Evolutionary conservation across 257 asterid species (phyloP), one percentile per base, ranked within the genome.

Genomic region (Linaria vulgaris): DNA sequence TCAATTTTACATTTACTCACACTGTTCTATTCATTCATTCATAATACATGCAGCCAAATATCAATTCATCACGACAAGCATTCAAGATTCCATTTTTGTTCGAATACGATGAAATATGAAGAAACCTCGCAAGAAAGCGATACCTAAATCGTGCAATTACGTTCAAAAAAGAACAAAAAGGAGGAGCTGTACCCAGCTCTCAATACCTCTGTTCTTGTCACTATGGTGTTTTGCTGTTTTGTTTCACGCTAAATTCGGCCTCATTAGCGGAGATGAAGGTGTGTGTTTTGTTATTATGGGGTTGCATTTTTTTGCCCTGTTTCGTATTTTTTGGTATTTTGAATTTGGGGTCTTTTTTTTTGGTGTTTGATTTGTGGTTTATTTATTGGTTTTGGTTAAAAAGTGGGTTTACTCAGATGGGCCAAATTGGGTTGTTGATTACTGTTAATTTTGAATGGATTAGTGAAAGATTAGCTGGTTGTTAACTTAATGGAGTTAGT

Each of bases 261-360:
- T 85, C 75, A 70, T 88, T 68, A 71, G 86, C 38, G 88, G 88
- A 27, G 83, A 80, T 53, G 84, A 77, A 83, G 91, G 96, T 91
- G 73, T 56, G n/a, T 30, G 20, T 12, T 34, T 66, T 50, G 12
- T 19, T n/a, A n/a, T 16, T n/a, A 21, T 7, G 34, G 24, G n/a
- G n/a, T n/a, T n/a, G n/a, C n/a, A 0, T 21, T 59, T 44, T 59
- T 45, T 69, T 47, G 70, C 58, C 27, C 58, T 25, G 12, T 63
- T 52, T n/a, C n/a, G n/a, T n/a, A n/a, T n/a, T n/a, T n/a, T n/a
- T n/a, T n/a, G n/a, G n/a, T n/a, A n/a, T n/a, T n/a, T n/a, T n/a
- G n/a, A n/a, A n/a, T n/a, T n/a, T n/a, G n/a, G n/a, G n/a, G n/a
- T n/a, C n/a, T n/a, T n/a, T n/a, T n/a, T n/a, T n/a, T n/a, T n/a